phyloP scores from a whole-genome alignment of 1,139 yeast genomes.

The Saccharomyces pastorianus region DNA sequence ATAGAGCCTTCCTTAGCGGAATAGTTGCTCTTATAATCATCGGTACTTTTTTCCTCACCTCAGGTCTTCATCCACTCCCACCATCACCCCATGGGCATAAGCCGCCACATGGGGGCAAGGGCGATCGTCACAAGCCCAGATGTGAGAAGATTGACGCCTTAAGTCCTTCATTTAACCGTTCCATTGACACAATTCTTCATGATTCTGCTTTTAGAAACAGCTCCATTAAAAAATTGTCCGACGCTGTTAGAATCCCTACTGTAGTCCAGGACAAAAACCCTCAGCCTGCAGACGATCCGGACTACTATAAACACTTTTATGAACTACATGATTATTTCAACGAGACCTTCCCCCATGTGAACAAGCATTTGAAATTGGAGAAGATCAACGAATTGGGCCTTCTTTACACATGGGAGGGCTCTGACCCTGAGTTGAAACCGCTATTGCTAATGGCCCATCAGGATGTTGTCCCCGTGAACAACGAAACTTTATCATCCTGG shows the following conservation, averaged over 20 bases:
- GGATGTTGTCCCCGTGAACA: conserved; percentile 77
- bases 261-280: conserved; percentile 44
- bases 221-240: conserved; percentile 30
- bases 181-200: conserved; percentile 29
- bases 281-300: conserved; percentile 36
- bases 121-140: background rate
- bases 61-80: background rate
- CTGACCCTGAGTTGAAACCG: conserved; percentile 48
- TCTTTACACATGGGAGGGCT: conserved; percentile 60
- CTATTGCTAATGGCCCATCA: conserved; percentile 67
- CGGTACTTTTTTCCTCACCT: background rate
- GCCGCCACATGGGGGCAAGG: background rate
- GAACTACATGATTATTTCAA: conserved; percentile 48
- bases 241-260: too few relatives aligned
- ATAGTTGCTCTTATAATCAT: background rate
- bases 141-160: conserved; percentile 13
- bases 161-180: conserved; percentile 13
- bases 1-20: background rate
- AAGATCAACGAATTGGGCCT: conserved; percentile 60
- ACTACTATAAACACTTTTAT: conserved; percentile 25
- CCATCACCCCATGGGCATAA: background rate
- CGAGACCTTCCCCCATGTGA: conserved; percentile 54
- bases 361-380: conserved; percentile 42
- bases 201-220: conserved; percentile 37
- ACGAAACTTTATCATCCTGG: conserved; percentile 53